Conservation (phyloP, 2,329 filamentous ascomycete species). For the Phyllosticta ampelicida region DNA sequence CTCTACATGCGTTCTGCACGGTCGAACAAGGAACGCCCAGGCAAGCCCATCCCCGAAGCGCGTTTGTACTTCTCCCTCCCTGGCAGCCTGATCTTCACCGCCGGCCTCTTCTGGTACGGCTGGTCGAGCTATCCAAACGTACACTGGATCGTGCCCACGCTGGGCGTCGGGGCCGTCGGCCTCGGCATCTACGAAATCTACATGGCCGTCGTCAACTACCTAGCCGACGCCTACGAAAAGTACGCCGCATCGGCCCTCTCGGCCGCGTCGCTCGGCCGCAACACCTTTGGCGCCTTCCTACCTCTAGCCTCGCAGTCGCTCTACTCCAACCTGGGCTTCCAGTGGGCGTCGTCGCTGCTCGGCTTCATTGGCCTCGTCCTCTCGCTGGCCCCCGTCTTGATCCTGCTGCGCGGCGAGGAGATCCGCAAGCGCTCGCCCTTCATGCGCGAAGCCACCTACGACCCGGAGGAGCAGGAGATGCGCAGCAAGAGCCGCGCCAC, state of each 20-base stretch:
- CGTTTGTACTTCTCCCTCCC: conserved; percentile 33
- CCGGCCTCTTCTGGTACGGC: conserved; percentile 20
- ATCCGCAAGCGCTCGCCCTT: background rate
- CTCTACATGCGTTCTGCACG: conserved; percentile 20
- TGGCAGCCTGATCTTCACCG: conserved; percentile 29
- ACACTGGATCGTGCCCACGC: conserved; percentile 21
- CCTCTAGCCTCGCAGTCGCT: conserved; percentile 33
- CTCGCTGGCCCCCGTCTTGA: conserved; percentile 30
- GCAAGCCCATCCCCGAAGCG: conserved; percentile 32
- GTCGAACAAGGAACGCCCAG: conserved; percentile 28
- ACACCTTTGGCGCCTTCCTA: conserved; percentile 36
- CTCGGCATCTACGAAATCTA: conserved; percentile 28
- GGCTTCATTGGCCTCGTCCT: conserved; percentile 33
- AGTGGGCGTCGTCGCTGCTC: conserved; percentile 34
- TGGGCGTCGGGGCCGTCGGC: conserved; percentile 18
- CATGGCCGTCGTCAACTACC: conserved; percentile 40
- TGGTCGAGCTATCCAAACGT: conserved; percentile 14
- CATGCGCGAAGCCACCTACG: conserved; percentile 11
- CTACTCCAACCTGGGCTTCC: conserved; percentile 31
- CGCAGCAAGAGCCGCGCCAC: background rate
- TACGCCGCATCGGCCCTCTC: conserved; percentile 35
- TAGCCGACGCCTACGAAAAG: conserved; percentile 38
- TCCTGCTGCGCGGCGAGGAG: conserved; percentile 13
- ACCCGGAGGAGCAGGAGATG: conserved; percentile 12
- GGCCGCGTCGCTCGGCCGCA: conserved; percentile 36